phyloP scores from a whole-genome alignment of 2,329 filamentous ascomycete species.

The Fusarium phyllophilum region DNA sequence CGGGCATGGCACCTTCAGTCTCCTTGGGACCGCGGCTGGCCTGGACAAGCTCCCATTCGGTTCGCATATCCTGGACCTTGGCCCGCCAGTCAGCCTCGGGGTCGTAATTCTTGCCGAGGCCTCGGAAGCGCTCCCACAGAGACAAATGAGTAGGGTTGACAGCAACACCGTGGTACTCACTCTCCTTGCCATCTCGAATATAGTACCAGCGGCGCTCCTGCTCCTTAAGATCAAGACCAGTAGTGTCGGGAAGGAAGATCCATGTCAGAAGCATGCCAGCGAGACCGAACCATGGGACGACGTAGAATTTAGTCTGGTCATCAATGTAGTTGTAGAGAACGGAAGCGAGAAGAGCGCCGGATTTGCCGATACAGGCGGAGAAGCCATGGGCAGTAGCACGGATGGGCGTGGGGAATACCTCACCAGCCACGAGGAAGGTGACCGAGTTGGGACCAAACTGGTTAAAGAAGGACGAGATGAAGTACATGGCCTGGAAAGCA shows the following conservation, averaged over 20 bases:
- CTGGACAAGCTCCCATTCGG: conserved; percentile 68
- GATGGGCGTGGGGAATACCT: conserved; percentile 95
- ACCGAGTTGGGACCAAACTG: conserved; percentile 97
- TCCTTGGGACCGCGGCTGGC: conserved; percentile 60
- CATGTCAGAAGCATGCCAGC: conserved; percentile 84
- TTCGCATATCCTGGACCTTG: conserved; percentile 84
- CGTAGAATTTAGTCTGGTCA: conserved; percentile 84
- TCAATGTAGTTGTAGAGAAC: conserved; percentile 96
- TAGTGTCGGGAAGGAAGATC: conserved; percentile 94
- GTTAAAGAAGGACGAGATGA: conserved; percentile 98
- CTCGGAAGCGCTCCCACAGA: conserved; percentile 84
- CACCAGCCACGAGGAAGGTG: conserved; percentile 94
- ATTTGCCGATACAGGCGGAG: conserved; percentile 90
- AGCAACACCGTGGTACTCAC: conserved; percentile 92
- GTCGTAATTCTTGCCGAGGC: conserved; percentile 84
- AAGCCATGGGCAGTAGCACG: conserved; percentile 95
- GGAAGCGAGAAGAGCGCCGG: conserved; percentile 85
- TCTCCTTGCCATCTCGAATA: conserved; percentile 79
- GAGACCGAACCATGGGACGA: conserved; percentile 96
- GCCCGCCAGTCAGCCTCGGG: conserved; percentile 83
- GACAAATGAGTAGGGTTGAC: conserved; percentile 90
- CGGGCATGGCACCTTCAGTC: conserved; percentile 53
- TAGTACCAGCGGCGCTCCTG: conserved; percentile 94
- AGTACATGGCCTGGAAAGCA: conserved; percentile 98
- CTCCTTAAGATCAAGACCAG: conserved; percentile 94